Evolutionary conservation across 176 grass and related monocot species (phyloP), one percentile per base, ranked within the genome.

Genomic region (Neostapfia colusana): DNA sequence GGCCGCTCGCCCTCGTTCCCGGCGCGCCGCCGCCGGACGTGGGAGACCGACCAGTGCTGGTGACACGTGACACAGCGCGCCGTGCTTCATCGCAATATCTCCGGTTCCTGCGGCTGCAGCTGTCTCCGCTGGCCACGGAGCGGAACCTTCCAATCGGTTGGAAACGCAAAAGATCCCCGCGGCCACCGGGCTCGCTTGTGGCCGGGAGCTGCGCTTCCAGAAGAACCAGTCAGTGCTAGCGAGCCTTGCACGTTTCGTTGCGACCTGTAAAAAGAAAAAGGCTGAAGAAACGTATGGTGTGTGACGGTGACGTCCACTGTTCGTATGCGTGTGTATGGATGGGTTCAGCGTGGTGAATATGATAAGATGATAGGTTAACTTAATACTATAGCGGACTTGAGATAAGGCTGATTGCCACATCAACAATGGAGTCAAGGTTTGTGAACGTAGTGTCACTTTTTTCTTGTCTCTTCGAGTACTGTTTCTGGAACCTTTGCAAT

Each of bases 1-100:
- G 26, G 7, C 69, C 46, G 0, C 49, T 89, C 60, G 44, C 72
- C 86, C 6, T 65, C 90, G 26, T 89, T 86, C 75, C 86, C 90
- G 0, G 75, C 60, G 27, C 21, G 7, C 63, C 41, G 76, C 15
- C 86, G 80, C 58, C 90, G 90, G 15, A 89, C 83, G 1, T 92
- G 90, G 90, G 90, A 89, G 80, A 92, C 90, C 3, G 86, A 92
- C 59, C 86, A 92, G 80, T 92, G 86, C 83, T 92, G 86, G 90
- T 92, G 77, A 88, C 13, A 12, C 34, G 16, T 14, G 42, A 4
- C 1, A 21, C 1, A 21, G n/a, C 14, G 45, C 24, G 6, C n/a
- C 14, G 18, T 21, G 16, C 57, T 4, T 49, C 27, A 41, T 24
- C 53, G 10, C 23, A 25, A 12, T 26, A 25, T 58, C 55, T 12